Base-by-base conservation (phyloP, 2,329 filamentous ascomycete species). In the Pyrenophora tritici-repentis region DNA sequence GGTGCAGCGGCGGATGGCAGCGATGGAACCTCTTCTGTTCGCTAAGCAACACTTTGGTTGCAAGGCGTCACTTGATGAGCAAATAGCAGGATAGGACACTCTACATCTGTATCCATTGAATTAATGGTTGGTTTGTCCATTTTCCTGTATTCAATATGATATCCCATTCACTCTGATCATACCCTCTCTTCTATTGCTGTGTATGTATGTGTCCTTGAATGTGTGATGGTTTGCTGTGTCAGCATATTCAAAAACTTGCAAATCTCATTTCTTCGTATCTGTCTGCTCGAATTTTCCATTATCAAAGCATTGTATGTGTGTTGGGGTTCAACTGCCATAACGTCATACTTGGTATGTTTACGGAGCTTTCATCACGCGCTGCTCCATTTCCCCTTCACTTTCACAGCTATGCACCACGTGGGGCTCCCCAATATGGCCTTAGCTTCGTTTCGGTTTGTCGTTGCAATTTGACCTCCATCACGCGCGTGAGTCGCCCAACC, bases 1-100 rank as follows among this genome's bases (percentile, higher is more conserved):
- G 77, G 80, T 53, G 59, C 67, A 22, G 61, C 76, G 33, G 65
- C 73, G n/a, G 67, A 63, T 4, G 55, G 63, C 0, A 58, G 70
- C 6, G 69, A 76, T 50, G 71, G 71, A 2, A 73, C 66, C 0
- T 70, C 67, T 24, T 41, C 67, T 14, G 35, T 29, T 1, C 38
- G 49, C 16, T 52, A 47, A 20, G 33, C 9, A 18, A 42, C 9
- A 4, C 9, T 6, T 4, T 2, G 8, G 2, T 18, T n/a, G 4
- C 14, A 24, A 7, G 16, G 22, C 6, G 22, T 24, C 6, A 9
- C 22, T 24, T 24, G 4, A 9, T 24, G 18, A 20, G 22, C 22
- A 4, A 1, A 24, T 9, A 24, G 8, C 8, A 9, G 6, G 8
- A 7, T 6, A 6, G 22, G 8, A 9, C 6, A 9, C 6, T 24